These are phyloP conservation scores for Agrocybe pediades DNA, from an alignment of 768 basidiomycete genomes.

Conservation along the genomic window DNA sequence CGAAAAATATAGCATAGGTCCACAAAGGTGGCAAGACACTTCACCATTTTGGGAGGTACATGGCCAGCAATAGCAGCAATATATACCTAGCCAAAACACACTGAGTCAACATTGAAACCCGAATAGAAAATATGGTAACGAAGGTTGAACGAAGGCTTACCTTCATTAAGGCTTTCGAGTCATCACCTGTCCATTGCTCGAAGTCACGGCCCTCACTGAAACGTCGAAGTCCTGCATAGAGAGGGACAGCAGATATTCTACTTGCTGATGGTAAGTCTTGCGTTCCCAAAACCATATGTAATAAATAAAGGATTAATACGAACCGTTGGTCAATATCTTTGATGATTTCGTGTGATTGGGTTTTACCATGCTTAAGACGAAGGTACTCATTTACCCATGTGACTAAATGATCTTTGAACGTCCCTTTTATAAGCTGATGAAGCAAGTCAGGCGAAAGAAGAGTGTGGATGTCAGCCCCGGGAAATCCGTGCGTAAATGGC, in stretches of 20 bases:
- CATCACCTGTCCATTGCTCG: conserved; percentile 15
- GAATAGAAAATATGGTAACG: no score
- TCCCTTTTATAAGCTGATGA: conserved; percentile 37
- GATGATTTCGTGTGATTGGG: conserved; percentile 21
- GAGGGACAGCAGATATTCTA: conserved; percentile 27
- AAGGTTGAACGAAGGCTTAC: neutral
- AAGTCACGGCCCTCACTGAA: conserved; percentile 10
- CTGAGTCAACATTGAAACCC: conserved; percentile 12
- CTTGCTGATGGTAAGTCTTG: neutral
- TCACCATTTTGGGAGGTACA: conserved; percentile 25
- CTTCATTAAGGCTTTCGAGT: conserved; percentile 15
- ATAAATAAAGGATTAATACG: neutral
- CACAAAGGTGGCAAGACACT: conserved; percentile 22
- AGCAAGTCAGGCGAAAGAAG: conserved; percentile 31
- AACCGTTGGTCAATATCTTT: conserved; percentile 33
- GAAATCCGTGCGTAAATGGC: conserved; percentile 37
- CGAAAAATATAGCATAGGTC: conserved; percentile 34
- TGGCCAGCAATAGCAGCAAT: conserved; percentile 28
- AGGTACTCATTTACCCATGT: conserved; percentile 32
- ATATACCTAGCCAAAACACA: no score
- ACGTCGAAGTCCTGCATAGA: conserved; percentile 5
- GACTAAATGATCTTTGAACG: conserved; percentile 40
- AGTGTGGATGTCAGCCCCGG: conserved; percentile 35
- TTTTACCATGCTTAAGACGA: conserved; percentile 10
- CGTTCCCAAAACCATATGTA: neutral